Percentiles rank a stretch among this genome's conserved stretches.
phyloP scores from a whole-genome alignment of 179 eudicot species.

The Camellia oleifera region DNA sequence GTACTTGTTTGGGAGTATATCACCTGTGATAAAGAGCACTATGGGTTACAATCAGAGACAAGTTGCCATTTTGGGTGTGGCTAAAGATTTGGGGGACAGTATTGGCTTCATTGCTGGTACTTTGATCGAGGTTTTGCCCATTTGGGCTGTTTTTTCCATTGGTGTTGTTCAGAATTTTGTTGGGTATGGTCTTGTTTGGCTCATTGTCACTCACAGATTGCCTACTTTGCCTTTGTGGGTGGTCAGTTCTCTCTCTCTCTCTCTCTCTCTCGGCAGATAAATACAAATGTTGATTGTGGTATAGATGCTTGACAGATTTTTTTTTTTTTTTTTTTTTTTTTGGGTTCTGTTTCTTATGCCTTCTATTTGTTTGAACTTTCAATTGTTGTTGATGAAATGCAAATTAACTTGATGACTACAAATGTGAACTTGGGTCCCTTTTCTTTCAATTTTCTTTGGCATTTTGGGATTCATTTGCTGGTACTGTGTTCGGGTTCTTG shows the following conservation, averaged over 20 bases:
- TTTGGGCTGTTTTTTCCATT: conserved; percentile 45
- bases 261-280: neutral
- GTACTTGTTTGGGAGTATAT: conserved; percentile 52
- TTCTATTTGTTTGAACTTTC: neutral
- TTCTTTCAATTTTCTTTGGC: neutral
- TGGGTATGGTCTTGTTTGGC: conserved; percentile 55
- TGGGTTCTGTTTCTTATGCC: neutral
- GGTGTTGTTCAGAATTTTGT: conserved; percentile 55
- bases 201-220: conserved; percentile 29
- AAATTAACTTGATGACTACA: neutral
- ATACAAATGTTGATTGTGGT: neutral
- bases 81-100: conserved; percentile 57
- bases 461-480: neutral
- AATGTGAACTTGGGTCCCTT: neutral
- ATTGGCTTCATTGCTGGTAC: conserved; percentile 49
- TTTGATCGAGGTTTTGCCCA: conserved; percentile 49
- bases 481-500: neutral
- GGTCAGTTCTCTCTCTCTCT: conserved; percentile 34
- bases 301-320: too few relatives aligned
- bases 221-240: conserved; percentile 47
- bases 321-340: neutral
- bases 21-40: conserved; percentile 44
- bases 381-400: neutral
- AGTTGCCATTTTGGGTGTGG: conserved; percentile 46
- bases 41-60: conserved; percentile 61